Conservation (phyloP, 23 red algal species). For the Gracilaria gracilis region DNA sequence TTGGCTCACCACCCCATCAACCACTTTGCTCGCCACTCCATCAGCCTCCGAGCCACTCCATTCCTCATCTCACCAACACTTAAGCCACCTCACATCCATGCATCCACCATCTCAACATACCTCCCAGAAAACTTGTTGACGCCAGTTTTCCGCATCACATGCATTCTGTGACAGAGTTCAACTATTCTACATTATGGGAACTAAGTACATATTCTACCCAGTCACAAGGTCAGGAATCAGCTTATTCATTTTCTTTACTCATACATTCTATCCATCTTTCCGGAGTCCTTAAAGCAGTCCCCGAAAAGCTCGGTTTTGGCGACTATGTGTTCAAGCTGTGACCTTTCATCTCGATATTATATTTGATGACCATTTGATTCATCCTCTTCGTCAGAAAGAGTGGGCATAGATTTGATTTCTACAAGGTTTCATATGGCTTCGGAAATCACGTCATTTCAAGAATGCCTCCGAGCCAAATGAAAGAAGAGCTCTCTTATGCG, state of each 20-base stretch:
- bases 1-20: too few species aligned
- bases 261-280: constrained; percentile 22
- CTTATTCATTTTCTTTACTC: constrained; percentile 30
- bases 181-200: neutral
- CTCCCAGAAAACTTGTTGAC: neutral
- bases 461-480: neutral
- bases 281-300: constrained; percentile 18
- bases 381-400: constrained; percentile 40
- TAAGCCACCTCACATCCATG: too few species aligned
- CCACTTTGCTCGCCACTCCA: too few species aligned
- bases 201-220: constrained; percentile 13
- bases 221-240: constrained; percentile 27
- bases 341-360: constrained; percentile 1
- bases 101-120: too few species aligned
- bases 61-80: too few species aligned
- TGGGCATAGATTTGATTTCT: constrained; percentile 21
- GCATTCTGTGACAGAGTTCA: constrained; percentile 8
- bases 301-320: neutral
- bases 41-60: too few species aligned
- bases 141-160: neutral
- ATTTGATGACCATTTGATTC: neutral
- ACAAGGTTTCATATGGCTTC: constrained; percentile 29
- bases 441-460: constrained; percentile 20
- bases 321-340: neutral
- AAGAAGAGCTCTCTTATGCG: constrained; percentile 12